Conservation (phyloP, 23 red algal species). For the Gracilaria gracilis region DNA sequence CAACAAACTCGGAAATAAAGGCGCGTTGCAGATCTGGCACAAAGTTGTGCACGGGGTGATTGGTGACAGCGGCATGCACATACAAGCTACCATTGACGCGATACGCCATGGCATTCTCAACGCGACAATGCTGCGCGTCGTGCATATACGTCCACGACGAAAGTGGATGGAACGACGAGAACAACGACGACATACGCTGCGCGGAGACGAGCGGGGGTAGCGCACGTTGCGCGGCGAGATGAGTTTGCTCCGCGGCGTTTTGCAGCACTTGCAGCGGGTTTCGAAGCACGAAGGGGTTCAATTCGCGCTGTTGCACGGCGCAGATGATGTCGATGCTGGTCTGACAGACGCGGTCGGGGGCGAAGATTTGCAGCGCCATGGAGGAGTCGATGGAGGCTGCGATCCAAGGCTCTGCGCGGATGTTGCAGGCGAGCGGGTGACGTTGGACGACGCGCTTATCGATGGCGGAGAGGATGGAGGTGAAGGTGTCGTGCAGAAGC, state of each 20-base stretch:
- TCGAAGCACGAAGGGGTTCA: neutral
- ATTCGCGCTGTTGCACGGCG: neutral
- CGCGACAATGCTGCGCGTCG: slow-evolving; percentile 10
- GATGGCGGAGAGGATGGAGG: neutral
- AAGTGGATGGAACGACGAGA: neutral
- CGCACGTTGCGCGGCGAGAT: neutral
- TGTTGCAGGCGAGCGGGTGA: neutral
- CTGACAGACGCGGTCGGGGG: neutral
- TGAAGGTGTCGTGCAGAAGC: neutral
- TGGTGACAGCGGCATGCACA: slow-evolving; percentile 5
- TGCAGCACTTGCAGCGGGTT: neutral
- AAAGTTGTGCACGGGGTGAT: slow-evolving; percentile 18
- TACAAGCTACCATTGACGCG: neutral
- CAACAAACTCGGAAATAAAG: slow-evolving; percentile 13
- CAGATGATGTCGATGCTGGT: neutral
- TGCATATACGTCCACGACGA: neutral
- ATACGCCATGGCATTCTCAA: slow-evolving; percentile 24
- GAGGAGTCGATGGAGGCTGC: neutral
- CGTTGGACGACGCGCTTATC: neutral
- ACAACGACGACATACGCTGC: neutral
- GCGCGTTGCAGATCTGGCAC: neutral
- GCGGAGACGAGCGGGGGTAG: neutral
- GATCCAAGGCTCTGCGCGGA: slow-evolving; percentile 1
- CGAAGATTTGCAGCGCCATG: neutral
- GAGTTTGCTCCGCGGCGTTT: neutral